These are phyloP conservation scores for Paratrypanosoma confusum DNA, from an alignment of 208 protist genomes.

Conservation along the genomic window DNA sequence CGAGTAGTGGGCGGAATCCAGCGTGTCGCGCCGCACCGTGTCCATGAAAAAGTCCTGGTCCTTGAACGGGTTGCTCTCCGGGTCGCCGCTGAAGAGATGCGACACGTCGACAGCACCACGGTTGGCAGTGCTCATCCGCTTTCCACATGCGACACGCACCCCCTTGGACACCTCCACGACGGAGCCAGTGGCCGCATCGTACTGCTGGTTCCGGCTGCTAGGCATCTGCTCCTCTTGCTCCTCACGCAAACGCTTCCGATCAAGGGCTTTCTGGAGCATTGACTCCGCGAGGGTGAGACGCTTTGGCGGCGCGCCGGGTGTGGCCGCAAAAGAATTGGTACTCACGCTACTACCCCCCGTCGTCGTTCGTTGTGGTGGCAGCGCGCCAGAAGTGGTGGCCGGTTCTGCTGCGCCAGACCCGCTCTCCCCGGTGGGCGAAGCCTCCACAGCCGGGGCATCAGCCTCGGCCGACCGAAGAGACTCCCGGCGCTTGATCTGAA, in stretches of 20 bases:
- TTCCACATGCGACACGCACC: too few relatives aligned
- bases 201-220: background rate
- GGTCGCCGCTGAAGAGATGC: too few relatives aligned
- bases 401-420: too few relatives aligned
- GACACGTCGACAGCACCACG: too few relatives aligned
- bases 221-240: slow-evolving; percentile 10
- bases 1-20: slow-evolving; percentile 78
- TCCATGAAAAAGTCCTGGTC: slow-evolving; percentile 79
- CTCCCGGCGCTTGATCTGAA: slow-evolving; percentile 41
- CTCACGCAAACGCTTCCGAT: slow-evolving; percentile 53
- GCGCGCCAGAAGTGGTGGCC: too few relatives aligned
- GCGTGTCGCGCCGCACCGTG: slow-evolving; percentile 35
- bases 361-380: background rate
- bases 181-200: slow-evolving; percentile 9
- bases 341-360: background rate
- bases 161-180: too few relatives aligned
- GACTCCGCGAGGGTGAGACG: slow-evolving; percentile 65
- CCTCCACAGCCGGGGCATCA: too few relatives aligned
- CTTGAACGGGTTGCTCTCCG: slow-evolving; percentile 43
- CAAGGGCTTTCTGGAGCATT: slow-evolving; percentile 68
- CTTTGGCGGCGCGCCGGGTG: slow-evolving; percentile 12
- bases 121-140: too few relatives aligned
- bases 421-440: too few relatives aligned
- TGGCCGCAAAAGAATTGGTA: too few relatives aligned
- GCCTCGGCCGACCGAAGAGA: slow-evolving; percentile 58